Evolutionary conservation across 2,329 filamentous ascomycete genomes (phyloP).

Genomic region (Cladosporium sp.): DNA sequence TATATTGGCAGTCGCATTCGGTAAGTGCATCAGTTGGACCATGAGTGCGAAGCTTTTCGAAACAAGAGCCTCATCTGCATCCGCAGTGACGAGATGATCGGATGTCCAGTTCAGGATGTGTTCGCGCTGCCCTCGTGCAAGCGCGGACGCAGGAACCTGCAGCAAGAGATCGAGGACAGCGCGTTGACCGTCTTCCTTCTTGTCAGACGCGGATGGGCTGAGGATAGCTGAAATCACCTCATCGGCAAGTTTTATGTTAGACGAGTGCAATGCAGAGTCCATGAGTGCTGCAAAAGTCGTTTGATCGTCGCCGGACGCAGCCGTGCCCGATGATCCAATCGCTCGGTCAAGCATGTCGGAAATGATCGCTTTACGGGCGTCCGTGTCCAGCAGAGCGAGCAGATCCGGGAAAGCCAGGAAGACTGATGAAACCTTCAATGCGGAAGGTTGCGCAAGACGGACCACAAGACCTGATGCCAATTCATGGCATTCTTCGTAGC

Average conservation of each 20-base stretch:
- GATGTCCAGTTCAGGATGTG: slow-evolving; percentile 6
- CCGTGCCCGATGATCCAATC: too few species aligned
- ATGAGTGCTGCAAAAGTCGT: slow-evolving; percentile 1
- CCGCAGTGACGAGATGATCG: neutral
- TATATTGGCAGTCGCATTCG: slow-evolving; percentile 3
- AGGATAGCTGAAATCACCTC: slow-evolving; percentile 2
- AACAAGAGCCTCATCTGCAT: neutral
- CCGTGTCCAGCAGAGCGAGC: neutral
- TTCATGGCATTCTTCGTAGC: neutral
- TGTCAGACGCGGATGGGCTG: neutral
- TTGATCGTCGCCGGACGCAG: too few species aligned
- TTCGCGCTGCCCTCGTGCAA: slow-evolving; percentile 7
- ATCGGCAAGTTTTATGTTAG: slow-evolving; percentile 5
- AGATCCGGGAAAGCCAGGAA: slow-evolving; percentile 8
- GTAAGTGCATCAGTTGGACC: slow-evolving; percentile 3
- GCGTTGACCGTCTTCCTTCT: neutral
- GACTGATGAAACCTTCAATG: neutral
- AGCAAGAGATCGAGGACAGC: slow-evolving; percentile 8
- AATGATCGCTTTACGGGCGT: neutral
- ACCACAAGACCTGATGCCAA: neutral
- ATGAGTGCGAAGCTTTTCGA: slow-evolving; percentile 4
- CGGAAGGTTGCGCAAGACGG: neutral
- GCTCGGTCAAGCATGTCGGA: neutral
- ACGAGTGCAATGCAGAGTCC: slow-evolving; percentile 3
- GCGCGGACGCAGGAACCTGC: neutral